phyloP scores from a whole-genome alignment of 148 eudicot species.

The Rheum nobile region DNA sequence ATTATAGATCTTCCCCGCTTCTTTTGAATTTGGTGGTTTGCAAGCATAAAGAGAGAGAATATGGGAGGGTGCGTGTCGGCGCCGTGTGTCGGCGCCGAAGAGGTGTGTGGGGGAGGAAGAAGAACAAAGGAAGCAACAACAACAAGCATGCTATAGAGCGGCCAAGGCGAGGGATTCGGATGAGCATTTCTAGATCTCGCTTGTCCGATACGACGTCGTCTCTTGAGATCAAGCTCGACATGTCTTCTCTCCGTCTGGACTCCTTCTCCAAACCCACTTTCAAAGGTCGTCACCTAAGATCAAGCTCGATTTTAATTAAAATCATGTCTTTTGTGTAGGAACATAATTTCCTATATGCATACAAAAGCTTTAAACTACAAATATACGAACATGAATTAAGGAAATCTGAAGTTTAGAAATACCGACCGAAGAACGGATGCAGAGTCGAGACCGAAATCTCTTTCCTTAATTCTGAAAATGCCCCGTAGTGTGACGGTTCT shows the following conservation, averaged over 20 bases:
- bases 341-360: too few species aligned
- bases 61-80: constrained; percentile 9
- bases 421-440: too few species aligned
- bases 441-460: too few species aligned
- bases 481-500: too few species aligned
- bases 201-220: constrained; percentile 3
- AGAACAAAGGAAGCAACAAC: too few species aligned
- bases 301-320: neutral
- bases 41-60: too few species aligned
- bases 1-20: neutral
- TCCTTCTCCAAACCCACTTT: neutral
- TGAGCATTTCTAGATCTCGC: neutral
- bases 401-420: too few species aligned
- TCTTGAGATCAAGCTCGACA: constrained; percentile 1
- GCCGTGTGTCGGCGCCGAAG: too few species aligned
- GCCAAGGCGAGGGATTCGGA: neutral
- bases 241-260: neutral
- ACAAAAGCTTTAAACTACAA: too few species aligned
- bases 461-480: too few species aligned
- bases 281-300: neutral
- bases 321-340: neutral
- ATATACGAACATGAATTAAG: too few species aligned
- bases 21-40: neutral
- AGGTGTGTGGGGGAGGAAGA: neutral
- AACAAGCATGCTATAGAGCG: neutral